Percentiles rank a stretch among this genome's conserved stretches.
Evolutionary conservation across 176 grass and related monocot genomes (phyloP).

Genomic region (Rhynchospora pubera): DNA sequence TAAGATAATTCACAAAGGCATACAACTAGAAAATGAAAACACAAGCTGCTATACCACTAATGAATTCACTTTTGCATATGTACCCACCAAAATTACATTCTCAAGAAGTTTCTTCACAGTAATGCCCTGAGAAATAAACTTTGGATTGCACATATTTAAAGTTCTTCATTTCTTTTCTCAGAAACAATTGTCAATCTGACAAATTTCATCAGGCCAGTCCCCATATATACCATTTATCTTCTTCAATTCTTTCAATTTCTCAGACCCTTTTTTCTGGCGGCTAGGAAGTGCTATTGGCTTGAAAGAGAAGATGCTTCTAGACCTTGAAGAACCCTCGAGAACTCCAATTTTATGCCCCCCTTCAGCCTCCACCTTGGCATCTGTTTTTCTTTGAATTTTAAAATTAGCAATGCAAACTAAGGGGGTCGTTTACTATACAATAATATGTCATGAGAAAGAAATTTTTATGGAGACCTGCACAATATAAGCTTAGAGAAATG

Average conservation of each 20-base stretch:
- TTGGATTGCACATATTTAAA: constrained; percentile 4
- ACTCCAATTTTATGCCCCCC: background rate
- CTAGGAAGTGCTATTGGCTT: background rate
- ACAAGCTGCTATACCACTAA: background rate
- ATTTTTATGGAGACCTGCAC: background rate
- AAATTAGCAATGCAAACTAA: background rate
- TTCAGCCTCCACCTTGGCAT: background rate
- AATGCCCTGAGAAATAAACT: background rate
- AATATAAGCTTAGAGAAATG: background rate
- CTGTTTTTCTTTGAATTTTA: constrained; percentile 9
- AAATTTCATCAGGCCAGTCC: constrained; percentile 11
- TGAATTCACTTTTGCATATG: background rate
- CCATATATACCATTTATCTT: constrained; percentile 17
- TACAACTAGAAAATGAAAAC: background rate
- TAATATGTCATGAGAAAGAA: background rate
- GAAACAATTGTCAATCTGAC: background rate
- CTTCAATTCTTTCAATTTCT: constrained; percentile 18
- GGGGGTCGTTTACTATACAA: background rate
- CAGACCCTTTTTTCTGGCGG: background rate
- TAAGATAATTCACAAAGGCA: background rate
- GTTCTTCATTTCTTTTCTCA: background rate
- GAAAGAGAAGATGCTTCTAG: constrained; percentile 2
- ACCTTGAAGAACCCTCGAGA: constrained; percentile 1
- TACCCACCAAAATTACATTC: constrained; percentile 3
- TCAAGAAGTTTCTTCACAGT: background rate